Evolutionary conservation across 2,329 filamentous ascomycete species (phyloP).

Genomic region (Penicillium sp.): DNA sequence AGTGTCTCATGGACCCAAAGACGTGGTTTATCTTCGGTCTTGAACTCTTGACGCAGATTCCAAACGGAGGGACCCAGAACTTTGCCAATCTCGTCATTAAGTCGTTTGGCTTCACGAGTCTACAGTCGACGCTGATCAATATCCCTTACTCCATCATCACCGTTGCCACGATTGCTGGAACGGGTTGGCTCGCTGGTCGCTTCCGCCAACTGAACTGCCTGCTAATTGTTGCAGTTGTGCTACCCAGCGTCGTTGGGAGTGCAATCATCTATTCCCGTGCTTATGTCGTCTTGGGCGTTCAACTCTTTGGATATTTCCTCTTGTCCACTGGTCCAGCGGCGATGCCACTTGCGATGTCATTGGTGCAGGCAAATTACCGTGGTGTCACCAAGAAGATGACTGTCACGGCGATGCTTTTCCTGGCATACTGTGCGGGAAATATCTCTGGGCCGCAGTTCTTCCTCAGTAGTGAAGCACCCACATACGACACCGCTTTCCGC

Average conservation of each 20-base stretch:
- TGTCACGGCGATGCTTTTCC: slow-evolving; percentile 55
- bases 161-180: slow-evolving; percentile 48
- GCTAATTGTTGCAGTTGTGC: slow-evolving; percentile 51
- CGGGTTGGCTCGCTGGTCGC: slow-evolving; percentile 53
- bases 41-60: slow-evolving; percentile 53
- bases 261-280: slow-evolving; percentile 53
- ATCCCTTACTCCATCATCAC: slow-evolving; percentile 59
- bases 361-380: slow-evolving; percentile 56
- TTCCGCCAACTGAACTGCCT: slow-evolving; percentile 54
- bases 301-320: slow-evolving; percentile 59
- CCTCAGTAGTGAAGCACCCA: slow-evolving; percentile 49
- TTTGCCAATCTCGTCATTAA: slow-evolving; percentile 38
- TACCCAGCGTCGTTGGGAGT: slow-evolving; percentile 54
- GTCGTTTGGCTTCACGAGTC: slow-evolving; percentile 21
- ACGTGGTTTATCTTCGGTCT: slow-evolving; percentile 60
- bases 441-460: slow-evolving; percentile 59
- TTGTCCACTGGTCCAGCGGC: slow-evolving; percentile 54
- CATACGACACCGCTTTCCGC: slow-evolving; percentile 55
- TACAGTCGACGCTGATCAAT: slow-evolving; percentile 47
- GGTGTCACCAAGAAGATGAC: slow-evolving; percentile 63
- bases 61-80: slow-evolving; percentile 61
- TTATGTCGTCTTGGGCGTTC: slow-evolving; percentile 39
- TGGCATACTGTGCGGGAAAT: slow-evolving; percentile 58
- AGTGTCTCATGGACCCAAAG: slow-evolving; percentile 59
- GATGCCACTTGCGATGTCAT: slow-evolving; percentile 56